Evolutionary conservation across 1,139 yeast species (phyloP).

Genomic region (Taphrina wiesneri): DNA sequence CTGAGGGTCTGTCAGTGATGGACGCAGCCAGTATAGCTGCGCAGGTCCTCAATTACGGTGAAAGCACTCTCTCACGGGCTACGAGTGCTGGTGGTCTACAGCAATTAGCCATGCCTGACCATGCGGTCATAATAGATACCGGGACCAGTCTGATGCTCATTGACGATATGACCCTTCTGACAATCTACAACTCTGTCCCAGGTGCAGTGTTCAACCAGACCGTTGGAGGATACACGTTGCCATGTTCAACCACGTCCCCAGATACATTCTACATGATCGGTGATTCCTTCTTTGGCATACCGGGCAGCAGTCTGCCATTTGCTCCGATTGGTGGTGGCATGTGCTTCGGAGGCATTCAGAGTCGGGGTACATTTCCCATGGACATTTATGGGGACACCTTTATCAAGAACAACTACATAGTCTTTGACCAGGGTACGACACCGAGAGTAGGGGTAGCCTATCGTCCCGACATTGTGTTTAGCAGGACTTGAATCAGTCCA

Average conservation of each 20-base stretch:
- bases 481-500: background rate
- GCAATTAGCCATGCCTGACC: constrained; percentile 44
- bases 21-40: constrained; percentile 18
- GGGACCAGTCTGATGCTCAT: constrained; percentile 80
- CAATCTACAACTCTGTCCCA: constrained; percentile 25
- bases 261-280: constrained; percentile 28
- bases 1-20: constrained; percentile 17
- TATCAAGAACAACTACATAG: constrained; percentile 64
- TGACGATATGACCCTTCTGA: constrained; percentile 17
- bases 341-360: constrained; percentile 31
- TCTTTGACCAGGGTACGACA: constrained; percentile 52
- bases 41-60: constrained; percentile 1
- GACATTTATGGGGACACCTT: constrained; percentile 62
- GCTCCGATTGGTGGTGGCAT: constrained; percentile 13
- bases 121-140: constrained; percentile 91
- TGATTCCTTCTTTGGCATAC: constrained; percentile 26
- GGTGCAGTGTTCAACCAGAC: constrained; percentile 24
- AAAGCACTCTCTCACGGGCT: background rate
- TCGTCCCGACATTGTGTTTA: constrained; percentile 21
- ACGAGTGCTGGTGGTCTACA: constrained; percentile 4
- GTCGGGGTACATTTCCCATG: constrained; percentile 46
- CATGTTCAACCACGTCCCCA: constrained; percentile 15
- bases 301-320: constrained; percentile 22
- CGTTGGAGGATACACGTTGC: constrained; percentile 21
- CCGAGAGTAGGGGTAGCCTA: constrained; percentile 28